Conservation (phyloP, 1,284 basidiomycete species). For the Ustilago bromivora region DNA sequence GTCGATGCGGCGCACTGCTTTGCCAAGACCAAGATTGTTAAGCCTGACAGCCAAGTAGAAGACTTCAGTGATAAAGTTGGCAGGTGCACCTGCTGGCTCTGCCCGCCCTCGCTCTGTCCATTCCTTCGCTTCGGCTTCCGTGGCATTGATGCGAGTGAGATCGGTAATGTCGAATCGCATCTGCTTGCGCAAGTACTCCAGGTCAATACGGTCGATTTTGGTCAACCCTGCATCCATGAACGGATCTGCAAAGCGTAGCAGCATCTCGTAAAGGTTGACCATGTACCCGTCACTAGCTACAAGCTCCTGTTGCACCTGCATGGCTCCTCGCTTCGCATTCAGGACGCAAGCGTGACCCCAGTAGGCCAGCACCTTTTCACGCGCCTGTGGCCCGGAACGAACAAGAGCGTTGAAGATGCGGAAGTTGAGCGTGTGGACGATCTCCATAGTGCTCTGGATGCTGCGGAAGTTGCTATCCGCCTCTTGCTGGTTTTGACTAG, state of each 20-base stretch:
- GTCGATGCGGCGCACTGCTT: constrained; percentile 76
- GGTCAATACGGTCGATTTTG: constrained; percentile 88
- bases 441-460: constrained; percentile 60
- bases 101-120: constrained; percentile 49
- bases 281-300: constrained; percentile 94
- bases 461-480: constrained; percentile 56
- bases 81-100: constrained; percentile 18
- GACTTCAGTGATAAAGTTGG: constrained; percentile 93
- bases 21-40: constrained; percentile 71
- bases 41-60: constrained; percentile 78
- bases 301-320: constrained; percentile 84
- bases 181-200: constrained; percentile 74
- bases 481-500: constrained; percentile 52
- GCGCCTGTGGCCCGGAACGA: constrained; percentile 80
- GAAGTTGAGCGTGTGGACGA: constrained; percentile 80
- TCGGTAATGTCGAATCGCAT: constrained; percentile 58
- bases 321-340: constrained; percentile 88
- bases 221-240: constrained; percentile 92
- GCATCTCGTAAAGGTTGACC: constrained; percentile 85
- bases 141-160: constrained; percentile 67
- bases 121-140: constrained; percentile 62
- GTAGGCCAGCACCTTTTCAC: constrained; percentile 87
- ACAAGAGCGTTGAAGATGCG: constrained; percentile 89
- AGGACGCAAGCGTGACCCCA: constrained; percentile 81
- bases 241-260: constrained; percentile 91